Conservation (phyloP, 805 yeast species). For the Ogataea pilisensis region DNA sequence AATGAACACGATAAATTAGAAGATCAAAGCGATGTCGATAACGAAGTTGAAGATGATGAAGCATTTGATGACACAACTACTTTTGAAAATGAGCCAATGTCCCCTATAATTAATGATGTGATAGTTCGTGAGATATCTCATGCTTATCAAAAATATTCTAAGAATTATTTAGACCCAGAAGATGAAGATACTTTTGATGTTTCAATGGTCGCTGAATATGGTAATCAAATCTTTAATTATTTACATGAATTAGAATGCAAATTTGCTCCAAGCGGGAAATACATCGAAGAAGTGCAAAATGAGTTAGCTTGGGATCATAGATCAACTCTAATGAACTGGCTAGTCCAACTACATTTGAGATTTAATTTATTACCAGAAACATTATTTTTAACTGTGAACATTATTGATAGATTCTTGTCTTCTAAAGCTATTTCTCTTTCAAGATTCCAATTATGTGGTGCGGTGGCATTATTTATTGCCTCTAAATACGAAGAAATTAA, state of each 20-base stretch:
- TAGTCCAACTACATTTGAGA: slow-evolving; percentile 79
- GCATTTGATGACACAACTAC: slow-evolving; percentile 6
- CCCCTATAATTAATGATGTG: slow-evolving; percentile 48
- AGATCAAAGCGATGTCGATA: slow-evolving; percentile 7
- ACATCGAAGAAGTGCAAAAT: slow-evolving; percentile 71
- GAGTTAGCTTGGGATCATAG: slow-evolving; percentile 75
- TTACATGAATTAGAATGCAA: slow-evolving; percentile 65
- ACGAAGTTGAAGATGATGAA: slow-evolving; percentile 15
- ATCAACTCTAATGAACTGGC: slow-evolving; percentile 83
- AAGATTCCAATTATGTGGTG: slow-evolving; percentile 91
- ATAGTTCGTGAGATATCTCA: slow-evolving; percentile 47
- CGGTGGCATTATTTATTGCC: slow-evolving; percentile 81
- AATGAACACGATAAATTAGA: slow-evolving; percentile 3
- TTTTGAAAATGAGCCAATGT: slow-evolving; percentile 44
- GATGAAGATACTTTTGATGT: slow-evolving; percentile 85
- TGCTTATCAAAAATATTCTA: slow-evolving; percentile 49
- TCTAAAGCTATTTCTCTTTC: slow-evolving; percentile 69
- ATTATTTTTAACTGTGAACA: slow-evolving; percentile 71
- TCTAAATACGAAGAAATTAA: slow-evolving; percentile 94
- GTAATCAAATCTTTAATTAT: slow-evolving; percentile 77
- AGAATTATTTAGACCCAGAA: slow-evolving; percentile 54
- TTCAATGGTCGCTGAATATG: slow-evolving; percentile 92
- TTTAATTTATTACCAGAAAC: slow-evolving; percentile 85
- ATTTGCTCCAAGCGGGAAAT: slow-evolving; percentile 67
- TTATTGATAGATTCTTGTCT: slow-evolving; percentile 81